Base-by-base conservation (phyloP, 2,329 filamentous ascomycete species). In the Colletotrichum sp. region DNA sequence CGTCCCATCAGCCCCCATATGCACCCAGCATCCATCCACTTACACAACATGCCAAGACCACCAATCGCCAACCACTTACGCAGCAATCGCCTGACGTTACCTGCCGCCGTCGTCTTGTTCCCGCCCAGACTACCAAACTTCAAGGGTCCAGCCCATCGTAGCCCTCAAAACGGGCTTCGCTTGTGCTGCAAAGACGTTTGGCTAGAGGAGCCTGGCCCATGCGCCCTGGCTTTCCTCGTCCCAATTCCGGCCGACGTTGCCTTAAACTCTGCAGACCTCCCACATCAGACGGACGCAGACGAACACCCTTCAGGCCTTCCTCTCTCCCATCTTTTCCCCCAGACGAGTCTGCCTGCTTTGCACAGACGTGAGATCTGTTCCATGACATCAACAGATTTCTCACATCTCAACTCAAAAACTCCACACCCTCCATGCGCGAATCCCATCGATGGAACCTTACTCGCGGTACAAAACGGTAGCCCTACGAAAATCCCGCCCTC, bases 231-330 rank as follows among this genome's bases (percentile, higher is more conserved):
- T 49, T 49, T 21, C 44, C 44, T 36, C 32, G 36, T 65, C 62
- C 34, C n/a, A 65, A 62, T 32, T 62, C 59, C 8, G 59, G 59
- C 26, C 18, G 59, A 63, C 16, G 60, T 21, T 32, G n/a, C 34
- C 36, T 65, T 73, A 70, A 73, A 73, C 65, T 63, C 57, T 55
- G 28, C 30, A n/a, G 13, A 39, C 24, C 16, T 68, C 71, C 71
- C 71, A 62, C 65, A 34, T 64, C 39, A 44, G 39, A 73, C 18
- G 44, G 30, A 34, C 30, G 3, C 49, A 32, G 15, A 36, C 6
- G 59, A 6, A 18, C 30, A n/a, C 26, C 34, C 10, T 62, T 34
- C 28, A 24, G 18, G 24, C 18, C n/a, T 26, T 12, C 60, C 10
- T 52, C 16, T n/a, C 52, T 60, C 24, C 15, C 68, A 65, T 65